phyloP scores from a whole-genome alignment of 2,329 filamentous ascomycete species.

The Tolypocladium endophyticum region DNA sequence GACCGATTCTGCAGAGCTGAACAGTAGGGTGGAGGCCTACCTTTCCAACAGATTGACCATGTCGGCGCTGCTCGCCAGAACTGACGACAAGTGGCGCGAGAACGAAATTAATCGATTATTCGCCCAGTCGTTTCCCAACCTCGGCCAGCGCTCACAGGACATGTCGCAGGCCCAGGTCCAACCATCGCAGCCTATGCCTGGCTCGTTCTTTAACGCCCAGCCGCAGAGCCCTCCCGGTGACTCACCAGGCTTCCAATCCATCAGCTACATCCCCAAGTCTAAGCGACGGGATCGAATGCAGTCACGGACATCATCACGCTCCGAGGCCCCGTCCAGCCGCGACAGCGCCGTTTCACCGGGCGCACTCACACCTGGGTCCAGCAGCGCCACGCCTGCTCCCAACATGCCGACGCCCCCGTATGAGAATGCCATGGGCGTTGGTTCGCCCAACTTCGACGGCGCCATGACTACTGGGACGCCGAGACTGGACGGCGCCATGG shows the following conservation, averaged over 20 bases:
- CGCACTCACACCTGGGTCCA: background rate
- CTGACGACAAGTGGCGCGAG: constrained; percentile 28
- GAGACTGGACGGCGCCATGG: background rate
- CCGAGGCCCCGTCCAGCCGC: background rate
- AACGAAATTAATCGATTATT: constrained; percentile 38
- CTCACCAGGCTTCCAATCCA: background rate
- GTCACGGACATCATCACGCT: background rate
- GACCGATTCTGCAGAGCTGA: constrained; percentile 49
- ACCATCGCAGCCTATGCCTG: background rate
- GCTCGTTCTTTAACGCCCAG: background rate
- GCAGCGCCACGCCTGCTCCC: background rate
- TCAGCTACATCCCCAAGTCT: background rate
- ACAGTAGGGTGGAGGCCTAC: constrained; percentile 45
- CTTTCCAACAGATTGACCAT: constrained; percentile 31
- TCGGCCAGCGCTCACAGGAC: constrained; percentile 6
- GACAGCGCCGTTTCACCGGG: background rate
- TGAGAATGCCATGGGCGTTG: background rate
- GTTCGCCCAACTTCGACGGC: background rate
- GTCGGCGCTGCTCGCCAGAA: constrained; percentile 25
- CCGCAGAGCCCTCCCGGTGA: background rate
- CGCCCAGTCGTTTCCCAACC: constrained; percentile 33
- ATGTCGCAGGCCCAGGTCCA: background rate
- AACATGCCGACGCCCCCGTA: background rate
- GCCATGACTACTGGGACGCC: background rate
- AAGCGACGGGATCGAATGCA: background rate